Conservation (phyloP, 805 yeast genomes). For the Saccharomycopsis fermentans region DNA sequence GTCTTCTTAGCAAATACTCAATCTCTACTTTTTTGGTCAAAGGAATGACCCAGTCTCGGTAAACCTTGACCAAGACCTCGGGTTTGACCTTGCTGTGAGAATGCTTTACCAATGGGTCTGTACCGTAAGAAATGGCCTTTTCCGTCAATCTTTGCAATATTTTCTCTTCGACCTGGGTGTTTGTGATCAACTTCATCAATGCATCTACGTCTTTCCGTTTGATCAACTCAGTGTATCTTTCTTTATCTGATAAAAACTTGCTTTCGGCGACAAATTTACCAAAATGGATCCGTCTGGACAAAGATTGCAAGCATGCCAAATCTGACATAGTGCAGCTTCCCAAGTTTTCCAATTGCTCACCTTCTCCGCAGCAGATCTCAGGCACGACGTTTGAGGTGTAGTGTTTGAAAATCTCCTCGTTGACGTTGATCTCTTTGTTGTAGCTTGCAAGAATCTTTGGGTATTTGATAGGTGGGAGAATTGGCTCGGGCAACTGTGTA, state of each 20-base stretch:
- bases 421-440: constrained; percentile 66
- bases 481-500: constrained; percentile 48
- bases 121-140: constrained; percentile 81
- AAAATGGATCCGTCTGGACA: constrained; percentile 89
- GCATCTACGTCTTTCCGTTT: constrained; percentile 55
- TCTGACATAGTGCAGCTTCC: constrained; percentile 84
- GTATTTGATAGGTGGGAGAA: constrained; percentile 69
- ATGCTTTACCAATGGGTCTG: constrained; percentile 69
- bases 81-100: constrained; percentile 70
- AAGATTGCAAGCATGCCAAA: constrained; percentile 76
- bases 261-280: constrained; percentile 98
- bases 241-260: constrained; percentile 64
- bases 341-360: constrained; percentile 75
- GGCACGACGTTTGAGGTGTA: constrained; percentile 76
- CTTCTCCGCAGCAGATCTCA: constrained; percentile 47
- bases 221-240: constrained; percentile 55
- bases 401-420: constrained; percentile 51
- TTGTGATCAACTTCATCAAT: constrained; percentile 74
- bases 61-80: constrained; percentile 70
- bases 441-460: constrained; percentile 72
- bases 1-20: constrained; percentile 75
- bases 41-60: constrained; percentile 84
- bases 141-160: constrained; percentile 67
- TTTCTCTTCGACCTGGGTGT: constrained; percentile 73
- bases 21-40: constrained; percentile 92